These are phyloP conservation scores for Crithidia expoeki DNA, from an alignment of 208 protist species.

Conservation along the genomic window DNA sequence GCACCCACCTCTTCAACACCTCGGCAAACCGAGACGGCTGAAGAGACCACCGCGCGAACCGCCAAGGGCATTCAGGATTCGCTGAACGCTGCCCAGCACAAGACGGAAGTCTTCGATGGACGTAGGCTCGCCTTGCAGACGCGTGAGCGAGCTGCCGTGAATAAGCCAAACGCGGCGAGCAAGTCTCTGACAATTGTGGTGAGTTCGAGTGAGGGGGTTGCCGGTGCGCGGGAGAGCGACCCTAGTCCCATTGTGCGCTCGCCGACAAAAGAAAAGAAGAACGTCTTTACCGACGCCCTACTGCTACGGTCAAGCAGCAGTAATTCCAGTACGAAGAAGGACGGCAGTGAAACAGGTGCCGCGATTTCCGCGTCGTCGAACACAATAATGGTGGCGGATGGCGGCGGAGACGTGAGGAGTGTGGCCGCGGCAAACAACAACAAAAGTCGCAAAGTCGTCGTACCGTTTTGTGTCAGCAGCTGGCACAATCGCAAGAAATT, in stretches of 20 bases:
- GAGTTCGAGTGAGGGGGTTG: conserved; percentile 8
- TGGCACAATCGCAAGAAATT: conserved; percentile 87
- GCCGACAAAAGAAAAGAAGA: conserved; percentile 55
- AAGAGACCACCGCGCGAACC: conserved; percentile 44
- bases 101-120: conserved; percentile 44
- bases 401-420: not conserved
- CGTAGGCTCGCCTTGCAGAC: conserved; percentile 30
- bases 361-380: conserved; percentile 12
- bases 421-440: too few relatives aligned
- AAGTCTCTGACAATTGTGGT: conserved; percentile 29
- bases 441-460: conserved; percentile 38
- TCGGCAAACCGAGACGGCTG: conserved; percentile 17
- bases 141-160: conserved; percentile 11
- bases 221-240: conserved; percentile 21
- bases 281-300: conserved; percentile 26
- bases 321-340: not conserved
- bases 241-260: conserved; percentile 75
- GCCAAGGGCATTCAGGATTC: conserved; percentile 36
- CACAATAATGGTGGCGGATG: conserved; percentile 1
- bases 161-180: conserved; percentile 4
- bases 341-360: not conserved
- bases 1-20: not conserved
- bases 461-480: conserved; percentile 76
- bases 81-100: conserved; percentile 23
- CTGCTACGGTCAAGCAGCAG: conserved; percentile 9